Percentiles rank a stretch among this genome's conserved stretches.
phyloP scores from a whole-genome alignment of 495 filamentous ascomycete species.

The Daldinia childiae region DNA sequence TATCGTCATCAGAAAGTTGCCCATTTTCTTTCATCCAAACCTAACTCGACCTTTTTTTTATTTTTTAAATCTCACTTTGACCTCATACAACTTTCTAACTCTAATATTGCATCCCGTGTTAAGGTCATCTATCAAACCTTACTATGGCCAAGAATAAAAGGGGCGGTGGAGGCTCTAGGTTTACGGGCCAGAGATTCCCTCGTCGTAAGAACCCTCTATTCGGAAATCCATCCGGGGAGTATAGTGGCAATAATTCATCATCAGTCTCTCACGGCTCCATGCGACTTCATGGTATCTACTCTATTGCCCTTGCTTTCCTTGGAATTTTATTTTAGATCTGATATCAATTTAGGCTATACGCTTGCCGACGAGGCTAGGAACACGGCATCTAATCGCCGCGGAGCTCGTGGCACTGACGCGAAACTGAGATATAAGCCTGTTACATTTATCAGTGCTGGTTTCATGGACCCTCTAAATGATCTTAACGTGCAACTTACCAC shows the following conservation, averaged over 20 bases:
- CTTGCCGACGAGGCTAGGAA: slow-evolving; percentile 81
- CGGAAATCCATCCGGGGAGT: slow-evolving; percentile 15
- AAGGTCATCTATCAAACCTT: background rate
- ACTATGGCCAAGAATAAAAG: slow-evolving; percentile 35
- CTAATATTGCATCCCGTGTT: background rate
- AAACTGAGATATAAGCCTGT: slow-evolving; percentile 65
- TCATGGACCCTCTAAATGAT: slow-evolving; percentile 60
- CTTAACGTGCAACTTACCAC: slow-evolving; percentile 28
- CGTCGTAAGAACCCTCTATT: slow-evolving; percentile 4
- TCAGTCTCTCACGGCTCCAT: background rate
- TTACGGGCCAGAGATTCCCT: slow-evolving; percentile 24
- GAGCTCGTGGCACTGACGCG: slow-evolving; percentile 50
- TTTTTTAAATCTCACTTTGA: background rate
- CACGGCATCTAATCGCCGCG: slow-evolving; percentile 67
- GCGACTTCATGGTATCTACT: slow-evolving; percentile 32
- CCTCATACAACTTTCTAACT: background rate
- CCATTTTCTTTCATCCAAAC: slow-evolving; percentile 10
- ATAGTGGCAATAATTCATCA: slow-evolving; percentile 23
- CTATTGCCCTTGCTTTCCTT: background rate
- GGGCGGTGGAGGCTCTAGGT: slow-evolving; percentile 6
- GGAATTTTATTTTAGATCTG: slow-evolving; percentile 3
- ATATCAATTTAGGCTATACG: slow-evolving; percentile 58
- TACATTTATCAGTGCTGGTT: slow-evolving; percentile 77
- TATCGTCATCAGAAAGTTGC: slow-evolving; percentile 27
- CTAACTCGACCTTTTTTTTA: background rate